Percentiles rank a stretch among this genome's conserved stretches.
phyloP scores from a whole-genome alignment of 345 rosid species.

The Populus deltoides region DNA sequence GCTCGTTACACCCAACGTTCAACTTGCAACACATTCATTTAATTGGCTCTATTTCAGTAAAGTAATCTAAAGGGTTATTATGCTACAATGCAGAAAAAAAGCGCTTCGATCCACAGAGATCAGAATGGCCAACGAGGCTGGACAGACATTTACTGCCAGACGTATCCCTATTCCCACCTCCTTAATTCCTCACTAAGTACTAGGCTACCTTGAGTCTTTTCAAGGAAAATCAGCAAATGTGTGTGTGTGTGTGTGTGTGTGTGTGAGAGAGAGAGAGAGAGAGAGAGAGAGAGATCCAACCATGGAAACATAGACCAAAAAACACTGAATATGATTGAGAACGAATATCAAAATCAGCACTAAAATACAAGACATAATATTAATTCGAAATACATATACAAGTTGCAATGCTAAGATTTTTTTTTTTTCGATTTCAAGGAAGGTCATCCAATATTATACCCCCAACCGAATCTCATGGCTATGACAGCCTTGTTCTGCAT shows the following conservation, averaged over 20 bases:
- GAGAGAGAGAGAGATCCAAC: not conserved
- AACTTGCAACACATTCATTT: not conserved
- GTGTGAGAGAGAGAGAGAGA: not conserved
- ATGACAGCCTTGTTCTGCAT: slow-evolving; percentile 33
- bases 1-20: not conserved
- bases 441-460: slow-evolving; percentile 47
- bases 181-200: not conserved
- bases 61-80: not conserved
- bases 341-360: slow-evolving; percentile 10
- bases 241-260: no score
- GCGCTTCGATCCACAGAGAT: not conserved
- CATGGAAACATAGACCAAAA: not conserved
- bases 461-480: slow-evolving; percentile 37
- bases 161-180: not conserved
- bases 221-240: not conserved
- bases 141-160: not conserved
- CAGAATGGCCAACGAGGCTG: not conserved
- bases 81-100: not conserved
- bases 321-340: not conserved
- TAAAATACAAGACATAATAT: slow-evolving; percentile 18
- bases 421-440: slow-evolving; percentile 17
- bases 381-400: slow-evolving; percentile 20
- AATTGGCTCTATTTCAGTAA: not conserved
- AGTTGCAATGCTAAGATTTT: slow-evolving; percentile 9
- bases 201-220: not conserved